A percentile compares a stretch with the other conserved stretches of the same genome.
Conservation (phyloP, 2,329 filamentous ascomycete genomes). For the Chaetomiaceae sp. region DNA sequence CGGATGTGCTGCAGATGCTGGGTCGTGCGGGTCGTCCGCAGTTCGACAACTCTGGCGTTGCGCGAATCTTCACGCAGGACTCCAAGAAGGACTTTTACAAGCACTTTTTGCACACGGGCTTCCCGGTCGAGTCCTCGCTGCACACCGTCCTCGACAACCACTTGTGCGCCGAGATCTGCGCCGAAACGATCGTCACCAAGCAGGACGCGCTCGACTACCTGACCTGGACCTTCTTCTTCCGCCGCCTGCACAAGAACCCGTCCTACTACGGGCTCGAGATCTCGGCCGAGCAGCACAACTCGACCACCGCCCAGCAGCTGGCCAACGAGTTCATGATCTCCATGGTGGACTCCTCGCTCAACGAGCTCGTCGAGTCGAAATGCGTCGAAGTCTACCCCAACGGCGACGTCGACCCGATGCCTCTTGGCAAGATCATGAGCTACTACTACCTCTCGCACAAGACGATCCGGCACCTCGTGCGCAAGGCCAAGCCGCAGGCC, state of each 20-base stretch:
- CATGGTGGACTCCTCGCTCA: constrained; percentile 81
- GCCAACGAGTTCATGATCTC: constrained; percentile 95
- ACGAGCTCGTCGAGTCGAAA: constrained; percentile 75
- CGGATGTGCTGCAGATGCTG: constrained; percentile 96
- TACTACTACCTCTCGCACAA: constrained; percentile 98
- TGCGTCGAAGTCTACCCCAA: constrained; percentile 82
- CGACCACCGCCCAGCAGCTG: constrained; percentile 73
- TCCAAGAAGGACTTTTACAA: constrained; percentile 99
- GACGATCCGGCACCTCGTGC: constrained; percentile 81
- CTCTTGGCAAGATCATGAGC: constrained; percentile 96
- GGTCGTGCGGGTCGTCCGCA: constrained; percentile 92
- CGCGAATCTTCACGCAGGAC: constrained; percentile 95
- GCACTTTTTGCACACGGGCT: constrained; percentile 96
- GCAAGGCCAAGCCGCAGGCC: constrained; percentile 69
- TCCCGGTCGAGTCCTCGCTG: constrained; percentile 92
- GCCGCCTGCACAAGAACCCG: constrained; percentile 93
- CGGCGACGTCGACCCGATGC: constrained; percentile 83
- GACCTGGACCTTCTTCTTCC: constrained; percentile 99
- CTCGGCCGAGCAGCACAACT: constrained; percentile 86
- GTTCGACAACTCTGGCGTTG: constrained; percentile 93
- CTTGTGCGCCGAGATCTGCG: constrained; percentile 88
- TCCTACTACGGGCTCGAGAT: constrained; percentile 97
- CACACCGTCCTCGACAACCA: constrained; percentile 98
- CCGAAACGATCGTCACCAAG: constrained; percentile 87
- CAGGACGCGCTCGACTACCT: constrained; percentile 97